These are phyloP conservation scores for Cynara cardunculus DNA, from an alignment of 129 eudicot genomes.

Conservation along the genomic window DNA sequence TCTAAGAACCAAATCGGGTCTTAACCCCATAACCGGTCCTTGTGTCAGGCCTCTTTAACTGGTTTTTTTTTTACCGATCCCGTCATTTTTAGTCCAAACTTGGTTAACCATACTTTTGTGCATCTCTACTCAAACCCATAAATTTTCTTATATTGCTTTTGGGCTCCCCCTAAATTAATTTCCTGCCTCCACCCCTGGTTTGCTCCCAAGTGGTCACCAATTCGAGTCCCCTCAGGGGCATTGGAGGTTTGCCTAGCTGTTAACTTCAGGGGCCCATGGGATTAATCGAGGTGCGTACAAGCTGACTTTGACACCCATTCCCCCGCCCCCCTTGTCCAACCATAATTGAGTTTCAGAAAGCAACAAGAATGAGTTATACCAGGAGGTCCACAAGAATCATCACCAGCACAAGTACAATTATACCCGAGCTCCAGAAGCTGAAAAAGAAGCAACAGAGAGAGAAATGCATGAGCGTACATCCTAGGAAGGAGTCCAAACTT, in stretches of 20 bases:
- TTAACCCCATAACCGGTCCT: too few relatives aligned
- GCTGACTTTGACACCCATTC: too few relatives aligned
- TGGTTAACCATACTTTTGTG: too few relatives aligned
- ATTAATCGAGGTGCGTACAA: background rate
- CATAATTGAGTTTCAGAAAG: background rate
- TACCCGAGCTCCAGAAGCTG: conserved; percentile 93
- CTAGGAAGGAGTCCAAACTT: background rate
- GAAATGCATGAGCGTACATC: background rate
- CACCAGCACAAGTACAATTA: conserved; percentile 68
- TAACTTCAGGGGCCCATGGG: background rate
- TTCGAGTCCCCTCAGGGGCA: background rate
- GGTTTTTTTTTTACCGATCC: too few relatives aligned
- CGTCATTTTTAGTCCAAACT: too few relatives aligned
- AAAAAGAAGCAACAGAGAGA: background rate
- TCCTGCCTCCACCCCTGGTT: too few relatives aligned
- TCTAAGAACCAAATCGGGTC: too few relatives aligned
- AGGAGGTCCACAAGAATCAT: conserved; percentile 93
- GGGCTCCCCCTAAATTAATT: too few relatives aligned
- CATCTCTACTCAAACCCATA: too few relatives aligned
- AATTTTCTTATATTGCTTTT: too few relatives aligned
- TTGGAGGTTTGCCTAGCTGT: background rate
- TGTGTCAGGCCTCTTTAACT: too few relatives aligned
- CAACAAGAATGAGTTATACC: conserved; percentile 44
- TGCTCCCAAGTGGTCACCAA: background rate
- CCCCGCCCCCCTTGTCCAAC: background rate